Conservation (phyloP, 257 asterid genomes). For the Knoxia roxburghii region DNA sequence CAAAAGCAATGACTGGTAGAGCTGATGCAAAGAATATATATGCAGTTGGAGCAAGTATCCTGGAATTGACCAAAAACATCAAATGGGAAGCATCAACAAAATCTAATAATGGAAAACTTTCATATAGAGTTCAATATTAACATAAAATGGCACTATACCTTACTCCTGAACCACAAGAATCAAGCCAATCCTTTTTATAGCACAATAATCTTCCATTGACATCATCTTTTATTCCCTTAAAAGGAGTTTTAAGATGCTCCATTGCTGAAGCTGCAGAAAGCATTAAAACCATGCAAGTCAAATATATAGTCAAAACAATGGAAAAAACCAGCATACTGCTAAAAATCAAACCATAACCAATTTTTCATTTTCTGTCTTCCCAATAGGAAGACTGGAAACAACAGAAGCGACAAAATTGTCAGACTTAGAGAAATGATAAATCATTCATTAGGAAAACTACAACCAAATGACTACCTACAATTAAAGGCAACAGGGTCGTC, state of each 20-base stretch:
- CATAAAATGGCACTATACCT: constrained; percentile 32
- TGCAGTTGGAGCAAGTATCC: constrained; percentile 89
- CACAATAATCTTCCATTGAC: constrained; percentile 38
- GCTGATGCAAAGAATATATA: constrained; percentile 93
- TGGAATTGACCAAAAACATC: constrained; percentile 25
- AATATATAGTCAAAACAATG: not conserved
- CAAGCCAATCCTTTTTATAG: constrained; percentile 42
- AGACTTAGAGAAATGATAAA: not conserved
- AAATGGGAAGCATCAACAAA: not conserved
- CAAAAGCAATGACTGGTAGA: constrained; percentile 88
- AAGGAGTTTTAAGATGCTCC: constrained; percentile 31
- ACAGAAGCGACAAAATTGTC: not conserved
- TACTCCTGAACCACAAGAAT: constrained; percentile 52
- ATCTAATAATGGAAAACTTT: too few species aligned
- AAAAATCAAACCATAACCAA: too few species aligned
- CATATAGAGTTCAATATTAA: not conserved
- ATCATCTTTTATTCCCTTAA: constrained; percentile 35
- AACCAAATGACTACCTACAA: too few species aligned
- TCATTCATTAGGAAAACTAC: not conserved
- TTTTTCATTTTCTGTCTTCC: too few species aligned
- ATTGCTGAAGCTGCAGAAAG: constrained; percentile 24
- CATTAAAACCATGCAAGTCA: constrained; percentile 5
- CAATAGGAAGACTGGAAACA: not conserved
- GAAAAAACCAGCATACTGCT: not conserved
- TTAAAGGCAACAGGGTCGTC: not conserved